Evolutionary conservation across 1,139 yeast species (phyloP).

Genomic region (Waltiozyma sp.): DNA sequence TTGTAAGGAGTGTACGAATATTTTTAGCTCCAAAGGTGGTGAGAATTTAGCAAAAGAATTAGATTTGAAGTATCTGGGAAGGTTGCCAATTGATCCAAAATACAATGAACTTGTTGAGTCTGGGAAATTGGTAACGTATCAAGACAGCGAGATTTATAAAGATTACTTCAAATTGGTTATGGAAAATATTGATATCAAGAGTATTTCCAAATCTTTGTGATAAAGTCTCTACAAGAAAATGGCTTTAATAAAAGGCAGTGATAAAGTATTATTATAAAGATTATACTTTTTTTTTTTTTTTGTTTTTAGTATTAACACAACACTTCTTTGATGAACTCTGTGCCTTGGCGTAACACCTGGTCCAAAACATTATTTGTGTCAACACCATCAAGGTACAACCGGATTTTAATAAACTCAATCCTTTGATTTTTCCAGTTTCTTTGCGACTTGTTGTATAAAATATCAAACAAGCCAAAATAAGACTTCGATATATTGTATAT

Average conservation of each 20-base stretch:
- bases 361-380: background rate
- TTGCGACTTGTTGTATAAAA: background rate
- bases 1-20: constrained; percentile 85
- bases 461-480: background rate
- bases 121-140: constrained; percentile 11
- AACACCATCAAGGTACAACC: background rate
- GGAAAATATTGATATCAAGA: background rate
- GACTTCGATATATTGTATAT: background rate
- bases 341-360: background rate
- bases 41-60: constrained; percentile 49
- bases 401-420: background rate
- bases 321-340: background rate
- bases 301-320: too few species aligned
- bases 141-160: background rate
- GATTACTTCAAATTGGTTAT: background rate
- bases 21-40: constrained; percentile 95
- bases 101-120: constrained; percentile 78
- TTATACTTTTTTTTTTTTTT: too few species aligned
- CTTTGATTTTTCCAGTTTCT: background rate
- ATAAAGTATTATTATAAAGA: too few species aligned
- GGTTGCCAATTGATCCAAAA: constrained; percentile 85
- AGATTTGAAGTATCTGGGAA: constrained; percentile 63
- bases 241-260: too few species aligned
- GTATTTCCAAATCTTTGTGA: background rate
- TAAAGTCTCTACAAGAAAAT: too few species aligned